Percentiles rank a stretch among this genome's conserved stretches.
These are phyloP conservation scores for Aotearoamyces nothofagi DNA, from an alignment of 2,329 filamentous ascomycete genomes.

Conservation along the genomic window DNA sequence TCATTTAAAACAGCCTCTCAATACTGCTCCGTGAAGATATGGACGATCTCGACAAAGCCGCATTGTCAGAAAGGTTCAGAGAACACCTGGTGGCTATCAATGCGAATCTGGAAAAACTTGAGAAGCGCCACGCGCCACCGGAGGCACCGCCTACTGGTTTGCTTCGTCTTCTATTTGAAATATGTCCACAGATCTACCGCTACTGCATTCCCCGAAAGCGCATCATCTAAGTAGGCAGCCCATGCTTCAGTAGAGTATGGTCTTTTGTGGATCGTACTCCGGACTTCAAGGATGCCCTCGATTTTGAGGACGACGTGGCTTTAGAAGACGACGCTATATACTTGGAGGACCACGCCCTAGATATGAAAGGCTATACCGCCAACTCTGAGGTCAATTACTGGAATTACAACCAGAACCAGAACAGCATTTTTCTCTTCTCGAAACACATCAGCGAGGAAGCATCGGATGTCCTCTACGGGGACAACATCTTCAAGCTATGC, in stretches of 20 bases:
- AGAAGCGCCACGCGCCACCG: not conserved
- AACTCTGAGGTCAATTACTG: too few relatives aligned
- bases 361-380: too few relatives aligned
- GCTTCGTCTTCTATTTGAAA: conserved; percentile 3
- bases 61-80: not conserved
- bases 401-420: not conserved
- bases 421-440: conserved; percentile 2
- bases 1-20: conserved; percentile 15
- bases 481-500: conserved; percentile 2
- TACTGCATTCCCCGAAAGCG: conserved; percentile 3
- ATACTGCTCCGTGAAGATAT: not conserved
- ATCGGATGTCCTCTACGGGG: conserved; percentile 3
- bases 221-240: not conserved
- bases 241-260: not conserved
- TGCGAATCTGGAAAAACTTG: too few relatives aligned
- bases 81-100: not conserved
- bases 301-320: not conserved
- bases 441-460: conserved; percentile 4
- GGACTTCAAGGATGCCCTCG: not conserved
- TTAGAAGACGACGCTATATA: not conserved
- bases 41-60: too few relatives aligned
- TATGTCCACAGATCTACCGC: conserved; percentile 4
- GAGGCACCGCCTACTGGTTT: not conserved
- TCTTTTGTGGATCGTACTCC: not conserved
- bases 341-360: too few relatives aligned